Evolutionary conservation across 768 basidiomycete species (phyloP), one percentile per base, ranked within the genome.

Genomic region (Panaeolus papilionaceus): DNA sequence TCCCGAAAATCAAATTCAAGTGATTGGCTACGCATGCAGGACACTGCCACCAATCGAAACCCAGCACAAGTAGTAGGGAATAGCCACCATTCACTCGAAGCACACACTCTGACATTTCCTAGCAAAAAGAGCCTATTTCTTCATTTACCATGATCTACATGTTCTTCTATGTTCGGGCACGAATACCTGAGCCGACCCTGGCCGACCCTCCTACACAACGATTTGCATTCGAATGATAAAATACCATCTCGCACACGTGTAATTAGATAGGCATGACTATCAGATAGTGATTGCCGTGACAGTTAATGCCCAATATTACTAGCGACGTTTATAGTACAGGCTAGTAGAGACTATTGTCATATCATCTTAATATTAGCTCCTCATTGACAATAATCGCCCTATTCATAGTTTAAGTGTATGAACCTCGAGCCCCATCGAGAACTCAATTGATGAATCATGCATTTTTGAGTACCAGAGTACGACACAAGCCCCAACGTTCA

Each of bases 61-160:
- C 47, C 4, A 18, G 14, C 6, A 14, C 3, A 7, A 47, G 4
- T 20, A 47, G 7, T 8, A 47, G 7, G 2, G 45, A 18, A 47
- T 47, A n/a, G 45, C 18, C 45, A 18, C 45, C 45, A 16, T 47
- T 33, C 33, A 18, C 18, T 47, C 20, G 7, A 3, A 47, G 18
- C 45, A 6, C 45, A 47, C 45, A 4, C 8, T 20, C 20, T 47
- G 45, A 47, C 20, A 12, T 51, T 51, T 51, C 20, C 20, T 51
- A 51, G 47, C n/a, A 51, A 51, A 23, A 51, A 23, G 26, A 51
- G 47, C 47, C 23, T 51, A 51, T 51, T 51, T 51, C 47, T 10
- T 8, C 2, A 51, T 18, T 51, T 51, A 26, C 12, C 20, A 51
- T 51, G 47, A 51, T 51, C 47, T 51, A 9, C 20, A 51, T 8